phyloP scores from a whole-genome alignment of 2,329 filamentous ascomycete genomes.

The Plectosphaerella cucumerina region DNA sequence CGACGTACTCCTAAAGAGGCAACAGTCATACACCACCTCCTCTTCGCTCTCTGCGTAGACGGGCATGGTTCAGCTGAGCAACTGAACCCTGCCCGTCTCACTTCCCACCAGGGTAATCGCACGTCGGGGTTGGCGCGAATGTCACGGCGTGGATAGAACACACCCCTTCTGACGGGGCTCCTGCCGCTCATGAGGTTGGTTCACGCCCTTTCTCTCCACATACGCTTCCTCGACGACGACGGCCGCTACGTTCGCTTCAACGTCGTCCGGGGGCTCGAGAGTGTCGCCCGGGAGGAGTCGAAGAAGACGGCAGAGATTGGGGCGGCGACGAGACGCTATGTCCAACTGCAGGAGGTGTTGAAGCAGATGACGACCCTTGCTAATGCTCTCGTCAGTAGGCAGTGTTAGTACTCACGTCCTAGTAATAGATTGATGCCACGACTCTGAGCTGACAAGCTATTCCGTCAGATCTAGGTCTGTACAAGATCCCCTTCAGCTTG shows the following conservation, averaged over 20 bases:
- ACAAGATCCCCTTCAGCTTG: slow-evolving; percentile 12
- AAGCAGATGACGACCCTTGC: background rate
- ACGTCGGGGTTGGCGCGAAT: background rate
- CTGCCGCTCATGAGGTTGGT: no score
- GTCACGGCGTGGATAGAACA: background rate
- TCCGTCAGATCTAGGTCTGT: slow-evolving; percentile 9
- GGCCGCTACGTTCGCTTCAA: slow-evolving; percentile 39
- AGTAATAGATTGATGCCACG: no score
- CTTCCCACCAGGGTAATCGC: background rate
- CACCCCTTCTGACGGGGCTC: no score
- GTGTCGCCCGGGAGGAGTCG: slow-evolving; percentile 33
- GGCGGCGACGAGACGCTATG: slow-evolving; percentile 13
- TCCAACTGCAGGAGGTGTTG: slow-evolving; percentile 1
- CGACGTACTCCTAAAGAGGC: no score
- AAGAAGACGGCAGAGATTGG: slow-evolving; percentile 5
- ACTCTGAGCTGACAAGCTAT: background rate
- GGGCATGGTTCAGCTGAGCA: background rate
- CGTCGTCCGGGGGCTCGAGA: slow-evolving; percentile 32
- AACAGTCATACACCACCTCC: no score
- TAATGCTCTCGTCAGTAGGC: background rate
- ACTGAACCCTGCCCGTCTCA: background rate
- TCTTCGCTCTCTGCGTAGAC: no score
- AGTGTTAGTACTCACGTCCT: background rate
- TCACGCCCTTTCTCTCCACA: no score
- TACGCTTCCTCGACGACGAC: slow-evolving; percentile 14